phyloP scores from a whole-genome alignment of 768 basidiomycete genomes.

The Pleurotus giganteus region DNA sequence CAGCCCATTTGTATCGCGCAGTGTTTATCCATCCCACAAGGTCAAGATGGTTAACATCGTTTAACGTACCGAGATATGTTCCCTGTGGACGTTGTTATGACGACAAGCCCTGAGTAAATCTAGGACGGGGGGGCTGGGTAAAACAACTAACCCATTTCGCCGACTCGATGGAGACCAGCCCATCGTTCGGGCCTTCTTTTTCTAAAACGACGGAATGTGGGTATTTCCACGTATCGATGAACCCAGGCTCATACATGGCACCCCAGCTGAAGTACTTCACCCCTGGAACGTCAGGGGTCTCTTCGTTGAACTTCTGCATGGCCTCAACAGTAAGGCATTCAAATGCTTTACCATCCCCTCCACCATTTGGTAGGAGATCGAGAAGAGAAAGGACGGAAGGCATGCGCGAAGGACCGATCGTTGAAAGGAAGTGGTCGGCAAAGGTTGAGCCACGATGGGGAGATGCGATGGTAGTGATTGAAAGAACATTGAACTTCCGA shows the following conservation, averaged over 20 bases:
- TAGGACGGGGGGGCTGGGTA: background rate
- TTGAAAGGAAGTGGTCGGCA: conserved; percentile 84
- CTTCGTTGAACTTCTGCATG: conserved; percentile 88
- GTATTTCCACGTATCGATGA: conserved; percentile 88
- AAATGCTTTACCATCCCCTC: conserved; percentile 94
- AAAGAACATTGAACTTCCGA: conserved; percentile 77
- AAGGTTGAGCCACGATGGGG: conserved; percentile 94
- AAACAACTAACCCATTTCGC: conserved; percentile 68
- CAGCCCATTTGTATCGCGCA: conserved; percentile 85
- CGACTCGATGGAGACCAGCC: conserved; percentile 85
- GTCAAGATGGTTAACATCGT: conserved; percentile 88
- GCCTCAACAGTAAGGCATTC: conserved; percentile 79
- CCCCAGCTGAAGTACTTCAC: conserved; percentile 97
- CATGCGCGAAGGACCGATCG: conserved; percentile 65
- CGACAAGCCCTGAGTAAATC: background rate
- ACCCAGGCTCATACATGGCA: conserved; percentile 82
- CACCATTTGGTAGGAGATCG: conserved; percentile 85
- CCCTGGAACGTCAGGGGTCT: conserved; percentile 73
- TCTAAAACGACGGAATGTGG: conserved; percentile 79
- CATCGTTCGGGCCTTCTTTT: conserved; percentile 93
- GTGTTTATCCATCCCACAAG: conserved; percentile 93
- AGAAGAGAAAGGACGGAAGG: conserved; percentile 72
- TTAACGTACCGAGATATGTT: conserved; percentile 90
- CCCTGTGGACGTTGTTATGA: conserved; percentile 45
- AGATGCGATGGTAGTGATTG: conserved; percentile 91